These are phyloP conservation scores for Aspergillus ochraceoroseus DNA, from an alignment of 2,329 filamentous ascomycete species.

Conservation along the genomic window DNA sequence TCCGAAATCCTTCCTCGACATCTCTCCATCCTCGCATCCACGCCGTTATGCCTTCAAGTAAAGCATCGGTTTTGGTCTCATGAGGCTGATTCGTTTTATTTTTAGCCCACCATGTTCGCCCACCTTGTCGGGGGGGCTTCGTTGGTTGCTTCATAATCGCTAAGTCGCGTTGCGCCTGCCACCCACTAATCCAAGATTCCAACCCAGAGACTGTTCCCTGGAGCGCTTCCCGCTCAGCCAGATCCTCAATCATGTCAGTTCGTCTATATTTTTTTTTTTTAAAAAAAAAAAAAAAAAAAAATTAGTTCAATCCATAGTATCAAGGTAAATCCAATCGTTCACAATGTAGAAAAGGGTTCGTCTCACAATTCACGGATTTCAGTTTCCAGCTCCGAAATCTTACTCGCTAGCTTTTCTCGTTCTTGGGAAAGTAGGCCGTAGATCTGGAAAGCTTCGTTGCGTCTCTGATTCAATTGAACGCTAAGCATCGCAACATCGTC, in stretches of 20 bases:
- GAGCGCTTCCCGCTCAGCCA: constrained; percentile 35
- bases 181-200: constrained; percentile 31
- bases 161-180: constrained; percentile 25
- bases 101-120: constrained; percentile 20
- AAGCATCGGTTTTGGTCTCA: constrained; percentile 27
- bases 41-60: constrained; percentile 39
- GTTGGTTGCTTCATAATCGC: constrained; percentile 6
- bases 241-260: constrained; percentile 31
- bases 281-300: no score
- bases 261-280: constrained; percentile 21
- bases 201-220: constrained; percentile 36
- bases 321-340: no score
- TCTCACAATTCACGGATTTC: constrained; percentile 55
- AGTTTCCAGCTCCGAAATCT: constrained; percentile 57
- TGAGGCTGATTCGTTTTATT: constrained; percentile 15
- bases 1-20: constrained; percentile 38
- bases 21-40: constrained; percentile 45
- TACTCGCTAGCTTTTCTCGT: constrained; percentile 54
- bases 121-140: constrained; percentile 12
- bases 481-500: constrained; percentile 26
- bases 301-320: no score
- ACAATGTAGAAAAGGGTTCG: no score
- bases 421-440: constrained; percentile 57
- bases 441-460: constrained; percentile 50
- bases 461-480: constrained; percentile 27